These are phyloP conservation scores for Penicillium ochrochloron DNA, from an alignment of 495 filamentous ascomycete genomes.

Conservation along the genomic window DNA sequence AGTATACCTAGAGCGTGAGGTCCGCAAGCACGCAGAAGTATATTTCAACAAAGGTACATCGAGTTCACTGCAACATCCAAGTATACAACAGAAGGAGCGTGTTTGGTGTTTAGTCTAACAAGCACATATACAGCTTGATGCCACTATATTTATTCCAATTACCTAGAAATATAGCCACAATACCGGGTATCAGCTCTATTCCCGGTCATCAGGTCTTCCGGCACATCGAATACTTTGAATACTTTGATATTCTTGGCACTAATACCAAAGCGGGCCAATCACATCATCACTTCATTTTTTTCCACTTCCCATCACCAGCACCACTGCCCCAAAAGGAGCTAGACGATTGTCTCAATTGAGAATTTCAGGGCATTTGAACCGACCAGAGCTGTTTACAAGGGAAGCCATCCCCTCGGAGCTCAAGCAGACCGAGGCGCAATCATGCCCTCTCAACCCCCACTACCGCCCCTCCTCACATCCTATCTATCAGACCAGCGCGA, in stretches of 20 bases:
- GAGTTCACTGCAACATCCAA: background rate
- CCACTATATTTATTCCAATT: background rate
- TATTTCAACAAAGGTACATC: background rate
- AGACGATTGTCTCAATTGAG: background rate
- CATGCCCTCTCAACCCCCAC: conserved; percentile 56
- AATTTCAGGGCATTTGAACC: background rate
- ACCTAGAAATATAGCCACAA: background rate
- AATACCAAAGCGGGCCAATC: conserved; percentile 35
- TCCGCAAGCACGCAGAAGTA: background rate
- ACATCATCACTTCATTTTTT: conserved; percentile 41
- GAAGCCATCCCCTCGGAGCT: background rate
- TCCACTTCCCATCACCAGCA: conserved; percentile 30
- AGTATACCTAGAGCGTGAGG: too few species aligned
- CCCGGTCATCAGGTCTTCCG: background rate
- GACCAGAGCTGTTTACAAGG: background rate
- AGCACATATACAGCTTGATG: background rate
- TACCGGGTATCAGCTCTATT: background rate
- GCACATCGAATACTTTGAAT: background rate
- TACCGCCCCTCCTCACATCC: conserved; percentile 70
- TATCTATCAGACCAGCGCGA: conserved; percentile 57
- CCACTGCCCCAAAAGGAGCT: conserved; percentile 1
- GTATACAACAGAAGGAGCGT: too few species aligned
- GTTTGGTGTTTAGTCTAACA: background rate
- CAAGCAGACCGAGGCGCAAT: conserved; percentile 14
- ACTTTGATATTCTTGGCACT: conserved; percentile 20